Percentiles rank a stretch among this genome's conserved stretches.
These are phyloP conservation scores for Echria macrotheca DNA, from an alignment of 495 filamentous ascomycete genomes.

Conservation along the genomic window DNA sequence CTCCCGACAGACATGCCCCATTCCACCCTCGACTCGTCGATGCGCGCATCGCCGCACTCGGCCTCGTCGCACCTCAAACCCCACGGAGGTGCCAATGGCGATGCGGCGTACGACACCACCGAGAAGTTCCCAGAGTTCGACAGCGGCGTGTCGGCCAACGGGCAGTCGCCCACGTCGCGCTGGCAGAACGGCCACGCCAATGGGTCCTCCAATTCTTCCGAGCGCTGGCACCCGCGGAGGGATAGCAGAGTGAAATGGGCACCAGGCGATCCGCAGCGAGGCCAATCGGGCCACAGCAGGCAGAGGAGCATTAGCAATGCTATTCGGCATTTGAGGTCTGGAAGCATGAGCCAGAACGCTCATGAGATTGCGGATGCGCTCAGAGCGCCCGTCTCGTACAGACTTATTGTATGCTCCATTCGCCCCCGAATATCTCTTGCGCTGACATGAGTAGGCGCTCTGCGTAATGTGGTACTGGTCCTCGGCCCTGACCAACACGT, in stretches of 20 bases:
- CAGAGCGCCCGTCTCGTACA: conserved; percentile 82
- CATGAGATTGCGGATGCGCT: conserved; percentile 90
- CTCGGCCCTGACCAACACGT: conserved; percentile 93
- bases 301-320: conserved; percentile 85
- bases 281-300: conserved; percentile 48
- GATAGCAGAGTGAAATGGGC: conserved; percentile 47
- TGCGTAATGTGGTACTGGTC: conserved; percentile 90
- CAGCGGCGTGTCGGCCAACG: conserved; percentile 25
- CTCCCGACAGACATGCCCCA: conserved; percentile 34
- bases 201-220: conserved; percentile 23
- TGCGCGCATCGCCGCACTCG: conserved; percentile 26
- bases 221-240: conserved; percentile 50
- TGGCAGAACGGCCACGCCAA: conserved; percentile 29
- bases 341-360: conserved; percentile 83
- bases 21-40: conserved; percentile 24
- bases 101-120: conserved; percentile 30
- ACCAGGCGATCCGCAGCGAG: conserved; percentile 29
- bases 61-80: conserved; percentile 26
- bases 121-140: conserved; percentile 54
- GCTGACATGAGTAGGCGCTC: conserved; percentile 50
- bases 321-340: conserved; percentile 70
- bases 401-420: conserved; percentile 37
- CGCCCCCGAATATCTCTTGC: not conserved
- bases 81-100: conserved; percentile 28
- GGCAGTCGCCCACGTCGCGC: conserved; percentile 29